Evolutionary conservation across 2,329 filamentous ascomycete genomes (phyloP).

Genomic region (Stemphylium lycopersici): DNA sequence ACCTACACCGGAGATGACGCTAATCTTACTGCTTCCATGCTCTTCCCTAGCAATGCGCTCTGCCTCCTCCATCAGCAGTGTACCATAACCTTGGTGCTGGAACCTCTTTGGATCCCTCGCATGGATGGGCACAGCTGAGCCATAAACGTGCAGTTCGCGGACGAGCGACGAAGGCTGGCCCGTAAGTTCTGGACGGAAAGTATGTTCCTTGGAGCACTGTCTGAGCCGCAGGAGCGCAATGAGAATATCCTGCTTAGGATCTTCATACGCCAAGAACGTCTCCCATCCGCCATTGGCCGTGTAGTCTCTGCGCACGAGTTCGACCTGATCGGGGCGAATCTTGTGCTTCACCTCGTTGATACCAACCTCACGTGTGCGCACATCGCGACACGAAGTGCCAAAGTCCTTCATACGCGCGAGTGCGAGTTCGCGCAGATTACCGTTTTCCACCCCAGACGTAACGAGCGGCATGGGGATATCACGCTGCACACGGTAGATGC

Average conservation of each 20-base stretch:
- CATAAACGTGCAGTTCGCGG: conserved; percentile 94
- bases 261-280: conserved; percentile 96
- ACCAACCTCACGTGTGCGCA: conserved; percentile 93
- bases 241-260: conserved; percentile 97
- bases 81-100: conserved; percentile 97
- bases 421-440: conserved; percentile 90
- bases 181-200: conserved; percentile 84
- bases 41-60: conserved; percentile 94
- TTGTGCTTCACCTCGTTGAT: conserved; percentile 99
- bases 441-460: conserved; percentile 98
- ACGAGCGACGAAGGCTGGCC: conserved; percentile 91
- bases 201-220: conserved; percentile 90
- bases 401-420: conserved; percentile 99
- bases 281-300: conserved; percentile 97
- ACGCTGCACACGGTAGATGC: conserved; percentile 96
- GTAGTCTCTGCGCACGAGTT: conserved; percentile 93
- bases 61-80: conserved; percentile 95
- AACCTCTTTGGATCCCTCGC: conserved; percentile 95
- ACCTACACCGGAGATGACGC: conserved; percentile 96
- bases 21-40: conserved; percentile 92
- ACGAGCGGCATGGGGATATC: conserved; percentile 99
- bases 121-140: conserved; percentile 95
- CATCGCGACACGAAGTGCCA: conserved; percentile 93
- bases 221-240: conserved; percentile 87
- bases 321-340: conserved; percentile 93